These are phyloP conservation scores for Aspergillus bertholletiae DNA, from an alignment of 495 filamentous ascomycete species.

Conservation along the genomic window DNA sequence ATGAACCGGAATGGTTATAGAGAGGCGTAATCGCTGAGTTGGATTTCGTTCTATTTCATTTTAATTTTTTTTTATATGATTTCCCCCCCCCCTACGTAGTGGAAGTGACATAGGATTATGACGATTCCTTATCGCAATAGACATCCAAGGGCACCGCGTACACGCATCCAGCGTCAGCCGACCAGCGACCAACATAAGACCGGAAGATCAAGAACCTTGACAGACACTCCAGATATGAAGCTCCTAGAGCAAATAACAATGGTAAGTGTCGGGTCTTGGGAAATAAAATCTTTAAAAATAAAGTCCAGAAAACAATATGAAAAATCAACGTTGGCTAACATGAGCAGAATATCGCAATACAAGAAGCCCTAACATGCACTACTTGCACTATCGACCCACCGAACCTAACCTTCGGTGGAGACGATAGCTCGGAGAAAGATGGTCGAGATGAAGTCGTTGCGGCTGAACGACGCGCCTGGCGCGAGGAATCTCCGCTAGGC, in stretches of 20 bases:
- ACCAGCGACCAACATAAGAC: background rate
- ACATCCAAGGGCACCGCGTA: background rate
- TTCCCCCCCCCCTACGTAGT: background rate
- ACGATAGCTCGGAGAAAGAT: background rate
- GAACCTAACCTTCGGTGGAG: conserved; percentile 14
- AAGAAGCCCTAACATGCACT: conserved; percentile 31
- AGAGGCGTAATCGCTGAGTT: background rate
- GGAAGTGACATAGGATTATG: too few relatives aligned
- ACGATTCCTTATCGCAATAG: background rate
- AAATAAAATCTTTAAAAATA: too few relatives aligned
- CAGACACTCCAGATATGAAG: background rate
- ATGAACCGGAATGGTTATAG: background rate
- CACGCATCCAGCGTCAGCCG: background rate
- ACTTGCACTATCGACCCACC: conserved; percentile 21
- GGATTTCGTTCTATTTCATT: background rate
- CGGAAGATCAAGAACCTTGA: background rate
- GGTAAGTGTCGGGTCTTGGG: conserved; percentile 1
- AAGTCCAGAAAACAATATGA: background rate
- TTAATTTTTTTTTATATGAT: background rate
- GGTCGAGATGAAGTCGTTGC: conserved; percentile 14
- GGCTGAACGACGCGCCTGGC: too few relatives aligned
- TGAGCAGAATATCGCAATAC: conserved; percentile 15
- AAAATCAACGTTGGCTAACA: background rate
- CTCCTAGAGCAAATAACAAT: conserved; percentile 2
- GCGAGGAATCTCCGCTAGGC: too few relatives aligned